phyloP scores from a whole-genome alignment of 2,329 filamentous ascomycete species.

The Chrysoporthe deuterocubensis region DNA sequence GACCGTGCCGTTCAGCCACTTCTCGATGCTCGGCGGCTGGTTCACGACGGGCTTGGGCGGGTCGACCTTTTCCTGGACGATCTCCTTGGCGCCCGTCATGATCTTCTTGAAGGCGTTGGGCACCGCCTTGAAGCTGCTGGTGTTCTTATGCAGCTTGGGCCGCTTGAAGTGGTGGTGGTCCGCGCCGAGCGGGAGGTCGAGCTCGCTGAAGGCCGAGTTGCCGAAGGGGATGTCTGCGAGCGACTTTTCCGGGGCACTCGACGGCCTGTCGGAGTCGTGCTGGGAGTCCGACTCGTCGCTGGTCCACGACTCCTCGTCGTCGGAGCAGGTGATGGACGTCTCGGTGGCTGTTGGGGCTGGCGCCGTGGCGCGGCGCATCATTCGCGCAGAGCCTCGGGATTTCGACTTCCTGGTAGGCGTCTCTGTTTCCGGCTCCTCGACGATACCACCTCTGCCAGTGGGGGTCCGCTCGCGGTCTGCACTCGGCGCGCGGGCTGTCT shows the following conservation, averaged over 20 bases:
- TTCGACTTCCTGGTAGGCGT: constrained; percentile 32
- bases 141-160: constrained; percentile 53
- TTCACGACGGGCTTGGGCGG: constrained; percentile 57
- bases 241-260: constrained; percentile 53
- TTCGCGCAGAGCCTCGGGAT: constrained; percentile 13
- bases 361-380: constrained; percentile 19
- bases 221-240: constrained; percentile 67
- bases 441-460: constrained; percentile 37
- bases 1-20: constrained; percentile 65
- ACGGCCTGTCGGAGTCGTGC: constrained; percentile 42
- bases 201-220: constrained; percentile 68
- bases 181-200: constrained; percentile 58
- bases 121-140: constrained; percentile 60
- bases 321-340: constrained; percentile 37
- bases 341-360: constrained; percentile 32
- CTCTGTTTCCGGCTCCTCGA: constrained; percentile 44
- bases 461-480: constrained; percentile 30
- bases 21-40: constrained; percentile 67
- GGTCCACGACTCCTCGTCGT: constrained; percentile 38
- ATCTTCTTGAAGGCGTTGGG: constrained; percentile 69
- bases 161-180: constrained; percentile 49
- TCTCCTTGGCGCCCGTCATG: constrained; percentile 66
- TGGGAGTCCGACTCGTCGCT: constrained; percentile 32
- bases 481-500: constrained; percentile 32
- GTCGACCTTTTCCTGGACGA: constrained; percentile 64